Conservation (phyloP, 768 basidiomycete genomes). For the Suillus sp. region DNA sequence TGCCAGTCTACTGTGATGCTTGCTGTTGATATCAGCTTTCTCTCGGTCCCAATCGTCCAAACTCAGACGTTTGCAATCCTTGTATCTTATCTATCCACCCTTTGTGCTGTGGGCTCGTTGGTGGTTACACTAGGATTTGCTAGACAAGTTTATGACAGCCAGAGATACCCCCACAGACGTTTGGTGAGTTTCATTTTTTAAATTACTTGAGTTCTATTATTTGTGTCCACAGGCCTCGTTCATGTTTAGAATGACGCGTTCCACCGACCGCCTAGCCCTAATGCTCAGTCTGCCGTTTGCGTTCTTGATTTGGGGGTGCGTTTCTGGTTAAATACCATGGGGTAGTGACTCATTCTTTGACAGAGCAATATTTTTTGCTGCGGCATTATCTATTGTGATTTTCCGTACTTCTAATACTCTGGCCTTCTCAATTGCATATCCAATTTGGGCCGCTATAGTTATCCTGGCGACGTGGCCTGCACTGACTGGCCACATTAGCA, state of each 20-base stretch:
- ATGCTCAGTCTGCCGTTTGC: too few relatives aligned
- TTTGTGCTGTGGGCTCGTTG: constrained; percentile 12
- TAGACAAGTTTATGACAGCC: constrained; percentile 28
- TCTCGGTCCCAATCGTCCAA: constrained; percentile 30
- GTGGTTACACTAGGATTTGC: constrained; percentile 12
- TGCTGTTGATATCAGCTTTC: constrained; percentile 16
- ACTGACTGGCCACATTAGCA: too few relatives aligned
- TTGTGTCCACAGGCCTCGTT: neutral
- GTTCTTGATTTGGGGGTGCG: too few relatives aligned
- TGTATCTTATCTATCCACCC: constrained; percentile 11
- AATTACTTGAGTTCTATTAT: neutral
- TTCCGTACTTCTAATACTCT: too few relatives aligned
- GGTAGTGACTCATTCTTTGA: too few relatives aligned
- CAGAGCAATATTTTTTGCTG: too few relatives aligned
- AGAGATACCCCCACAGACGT: constrained; percentile 18
- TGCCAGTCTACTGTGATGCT: constrained; percentile 16
- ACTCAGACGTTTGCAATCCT: constrained; percentile 10
- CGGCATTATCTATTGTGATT: too few relatives aligned
- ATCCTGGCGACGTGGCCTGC: too few relatives aligned
- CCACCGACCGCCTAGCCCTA: constrained; percentile 36
- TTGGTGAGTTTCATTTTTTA: constrained; percentile 30
- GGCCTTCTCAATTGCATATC: too few relatives aligned
- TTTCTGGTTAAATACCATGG: too few relatives aligned
- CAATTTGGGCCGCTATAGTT: too few relatives aligned
- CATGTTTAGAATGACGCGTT: constrained; percentile 22